phyloP scores from a whole-genome alignment of 176 grass and related monocot genomes.

The Saccharum spontaneum region DNA sequence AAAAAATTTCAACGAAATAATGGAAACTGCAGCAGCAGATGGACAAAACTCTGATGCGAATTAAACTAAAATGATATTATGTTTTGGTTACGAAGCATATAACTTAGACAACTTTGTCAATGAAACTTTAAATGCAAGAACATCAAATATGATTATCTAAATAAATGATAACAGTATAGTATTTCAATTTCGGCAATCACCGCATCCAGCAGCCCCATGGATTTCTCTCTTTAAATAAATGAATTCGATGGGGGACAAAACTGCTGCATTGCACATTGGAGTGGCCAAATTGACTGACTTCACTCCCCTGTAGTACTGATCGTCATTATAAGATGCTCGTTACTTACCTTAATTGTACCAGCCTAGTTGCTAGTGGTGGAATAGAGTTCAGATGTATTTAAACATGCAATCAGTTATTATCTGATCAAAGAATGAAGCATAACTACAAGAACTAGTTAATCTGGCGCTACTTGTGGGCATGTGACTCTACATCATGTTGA shows the following conservation, averaged over 20 bases:
- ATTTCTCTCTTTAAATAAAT: neutral
- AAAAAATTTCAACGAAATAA: too few relatives aligned
- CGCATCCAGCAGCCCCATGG: neutral
- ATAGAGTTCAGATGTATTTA: neutral
- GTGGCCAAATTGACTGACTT: neutral
- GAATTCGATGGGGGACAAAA: neutral
- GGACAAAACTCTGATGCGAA: too few relatives aligned
- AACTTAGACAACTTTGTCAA: too few relatives aligned
- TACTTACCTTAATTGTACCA: neutral
- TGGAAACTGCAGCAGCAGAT: too few relatives aligned
- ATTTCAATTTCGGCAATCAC: neutral
- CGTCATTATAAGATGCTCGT: neutral
- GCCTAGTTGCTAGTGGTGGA: neutral
- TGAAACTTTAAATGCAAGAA: too few relatives aligned
- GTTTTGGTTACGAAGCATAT: too few relatives aligned
- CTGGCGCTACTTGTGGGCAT: constrained; percentile 40
- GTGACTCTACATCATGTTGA: constrained; percentile 56
- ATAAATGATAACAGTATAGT: too few relatives aligned
- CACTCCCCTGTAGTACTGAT: neutral
- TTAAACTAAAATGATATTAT: too few relatives aligned
- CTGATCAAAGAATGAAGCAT: neutral
- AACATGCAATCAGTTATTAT: neutral
- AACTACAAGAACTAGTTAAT: constrained; percentile 2
- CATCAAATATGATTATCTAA: too few relatives aligned
- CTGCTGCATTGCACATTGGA: neutral